Evolutionary conservation across 805 yeast species (phyloP).

Genomic region (Jamesozyma gamospora): DNA sequence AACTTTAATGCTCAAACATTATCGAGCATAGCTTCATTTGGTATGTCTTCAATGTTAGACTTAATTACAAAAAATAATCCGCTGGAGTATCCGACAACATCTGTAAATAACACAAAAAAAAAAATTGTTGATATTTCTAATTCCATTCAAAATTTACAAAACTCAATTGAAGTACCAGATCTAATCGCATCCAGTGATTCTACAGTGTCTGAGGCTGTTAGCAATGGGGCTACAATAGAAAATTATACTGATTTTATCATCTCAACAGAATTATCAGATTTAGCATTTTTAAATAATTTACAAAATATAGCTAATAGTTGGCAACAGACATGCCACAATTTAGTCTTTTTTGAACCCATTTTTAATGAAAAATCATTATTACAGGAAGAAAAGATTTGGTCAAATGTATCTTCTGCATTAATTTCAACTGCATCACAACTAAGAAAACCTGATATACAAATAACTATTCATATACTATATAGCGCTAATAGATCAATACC

Average conservation of each 20-base stretch:
- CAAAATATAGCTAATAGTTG: constrained; percentile 65
- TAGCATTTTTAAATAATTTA: constrained; percentile 52
- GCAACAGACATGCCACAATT: constrained; percentile 52
- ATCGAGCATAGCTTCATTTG: constrained; percentile 49
- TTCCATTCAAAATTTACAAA: constrained; percentile 59
- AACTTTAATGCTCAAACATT: constrained; percentile 37
- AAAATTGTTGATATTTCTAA: constrained; percentile 59
- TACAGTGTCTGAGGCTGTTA: constrained; percentile 33
- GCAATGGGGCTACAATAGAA: constrained; percentile 24
- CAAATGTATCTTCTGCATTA: constrained; percentile 54
- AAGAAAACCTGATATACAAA: constrained; percentile 39
- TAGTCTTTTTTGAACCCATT: constrained; percentile 36
- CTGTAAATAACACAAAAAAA: constrained; percentile 42
- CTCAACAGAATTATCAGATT: constrained; percentile 36
- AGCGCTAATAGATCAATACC: constrained; percentile 58
- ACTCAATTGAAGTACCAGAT: constrained; percentile 60
- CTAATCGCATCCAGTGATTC: constrained; percentile 45
- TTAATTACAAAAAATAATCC: constrained; percentile 22
- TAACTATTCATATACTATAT: constrained; percentile 51
- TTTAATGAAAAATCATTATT: constrained; percentile 45
- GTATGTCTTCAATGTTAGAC: constrained; percentile 63
- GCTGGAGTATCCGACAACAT: constrained; percentile 18
- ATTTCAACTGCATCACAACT: constrained; percentile 48
- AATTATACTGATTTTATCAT: constrained; percentile 26
- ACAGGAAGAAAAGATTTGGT: constrained; percentile 76